phyloP scores from a whole-genome alignment of 2,329 filamentous ascomycete species.

The Aureobasidium subglaciale region DNA sequence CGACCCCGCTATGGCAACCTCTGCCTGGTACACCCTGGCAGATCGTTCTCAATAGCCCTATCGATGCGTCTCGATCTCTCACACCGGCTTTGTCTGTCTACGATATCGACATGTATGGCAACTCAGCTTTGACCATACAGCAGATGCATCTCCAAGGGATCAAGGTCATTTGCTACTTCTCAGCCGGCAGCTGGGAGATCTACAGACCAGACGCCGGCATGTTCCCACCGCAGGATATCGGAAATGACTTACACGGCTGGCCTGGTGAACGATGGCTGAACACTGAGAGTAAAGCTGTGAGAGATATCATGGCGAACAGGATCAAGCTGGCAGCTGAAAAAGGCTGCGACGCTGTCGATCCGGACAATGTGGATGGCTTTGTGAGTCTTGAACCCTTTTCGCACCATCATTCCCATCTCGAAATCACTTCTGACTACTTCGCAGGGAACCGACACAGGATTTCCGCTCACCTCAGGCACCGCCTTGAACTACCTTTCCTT shows the following conservation, averaged over 20 bases:
- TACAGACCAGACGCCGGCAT: conserved; percentile 51
- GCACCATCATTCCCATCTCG: neutral
- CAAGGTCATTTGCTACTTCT: conserved; percentile 70
- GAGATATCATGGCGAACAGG: conserved; percentile 55
- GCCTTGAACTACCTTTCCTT: conserved; percentile 55
- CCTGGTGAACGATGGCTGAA: conserved; percentile 61
- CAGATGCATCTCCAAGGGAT: conserved; percentile 45
- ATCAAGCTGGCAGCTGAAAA: conserved; percentile 49
- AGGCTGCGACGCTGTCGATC: conserved; percentile 34
- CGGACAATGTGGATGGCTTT: conserved; percentile 22
- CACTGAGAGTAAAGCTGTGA: conserved; percentile 50
- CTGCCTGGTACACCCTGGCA: conserved; percentile 51
- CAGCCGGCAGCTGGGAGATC: conserved; percentile 61
- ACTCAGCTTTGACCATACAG: conserved; percentile 39
- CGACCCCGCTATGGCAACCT: conserved; percentile 43
- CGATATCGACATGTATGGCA: conserved; percentile 56
- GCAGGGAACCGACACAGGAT: conserved; percentile 51
- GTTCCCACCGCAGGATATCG: conserved; percentile 52
- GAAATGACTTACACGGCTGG: conserved; percentile 56
- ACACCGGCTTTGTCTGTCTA: conserved; percentile 48
- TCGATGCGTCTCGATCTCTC: conserved; percentile 29
- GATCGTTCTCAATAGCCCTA: conserved; percentile 47
- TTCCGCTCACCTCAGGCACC: conserved; percentile 50
- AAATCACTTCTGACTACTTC: neutral
- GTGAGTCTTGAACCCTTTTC: neutral